Base-by-base conservation (phyloP, 176 grass and related monocot species). In the Paspalum notatum region DNA sequence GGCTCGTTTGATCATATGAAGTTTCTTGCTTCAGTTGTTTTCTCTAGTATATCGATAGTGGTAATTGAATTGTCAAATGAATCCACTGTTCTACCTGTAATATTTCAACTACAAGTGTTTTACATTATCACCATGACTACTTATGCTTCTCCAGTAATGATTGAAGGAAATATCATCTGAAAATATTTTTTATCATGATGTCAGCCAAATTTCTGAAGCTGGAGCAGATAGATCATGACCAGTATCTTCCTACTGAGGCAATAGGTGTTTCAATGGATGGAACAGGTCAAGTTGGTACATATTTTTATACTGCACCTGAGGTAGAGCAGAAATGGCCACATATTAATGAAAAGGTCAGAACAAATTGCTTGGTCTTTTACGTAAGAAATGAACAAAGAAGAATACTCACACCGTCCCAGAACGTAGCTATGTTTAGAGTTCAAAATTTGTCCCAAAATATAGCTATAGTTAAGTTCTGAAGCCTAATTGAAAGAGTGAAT, bases 241-340 rank as follows among this genome's bases (percentile, higher is more conserved):
- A 93, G 75, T 85, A 91, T 85, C 73, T 94, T 93, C 92, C 95
- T 40, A 91, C 86, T 60, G 93, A 93, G 46, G 87, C 83, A 89
- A 79, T 87, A 39, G 95, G 95, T 27, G 61, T 86, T 89, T 98
- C 90, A 71, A 91, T 91, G 74, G 95, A 98, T 82, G 86, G 92
- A 83, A 98, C 95, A 62, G 92, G 88, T 76, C 92, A 91, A 93
- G 90, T 98, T 77, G 95, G 95, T 75, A 98, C 95, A 41, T 98
- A 98, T 61, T 98, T 98, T 80, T 98, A 98, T 83, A 98, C 95
- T 1, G 92, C 95, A 48, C 92, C 95, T 58, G 95, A 98, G 82
- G 84, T 98, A 80, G 95, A 98, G 71, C 90, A 91, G 82, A 94
- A 89, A 71, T 98, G 92, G 95, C 90, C 90, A 38, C 95, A 98